A percentile compares a stretch with the other conserved stretches of the same genome.
phyloP scores from a whole-genome alignment of 1,139 yeast genomes.

The Meyerozyma elateridarum region DNA sequence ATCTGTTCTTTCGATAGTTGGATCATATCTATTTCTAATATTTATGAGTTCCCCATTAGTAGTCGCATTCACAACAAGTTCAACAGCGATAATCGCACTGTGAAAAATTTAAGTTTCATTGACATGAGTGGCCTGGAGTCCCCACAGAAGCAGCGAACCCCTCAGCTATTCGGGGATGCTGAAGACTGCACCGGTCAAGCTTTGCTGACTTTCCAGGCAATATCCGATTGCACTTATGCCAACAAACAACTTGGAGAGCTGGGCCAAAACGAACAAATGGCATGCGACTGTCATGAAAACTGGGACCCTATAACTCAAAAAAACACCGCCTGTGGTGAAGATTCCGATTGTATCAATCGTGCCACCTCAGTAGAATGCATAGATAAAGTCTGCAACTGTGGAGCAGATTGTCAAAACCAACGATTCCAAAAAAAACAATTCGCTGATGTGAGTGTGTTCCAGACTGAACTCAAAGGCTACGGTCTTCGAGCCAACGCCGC shows the following conservation, averaged over 20 bases:
- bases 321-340: conserved; percentile 79
- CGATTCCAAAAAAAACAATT: conserved; percentile 75
- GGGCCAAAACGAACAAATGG: conserved; percentile 71
- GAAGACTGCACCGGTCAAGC: conserved; percentile 75
- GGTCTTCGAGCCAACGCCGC: conserved; percentile 71
- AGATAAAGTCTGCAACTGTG: conserved; percentile 69
- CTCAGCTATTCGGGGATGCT: conserved; percentile 40
- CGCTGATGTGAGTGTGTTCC: conserved; percentile 69
- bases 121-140: conserved; percentile 5
- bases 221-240: conserved; percentile 59
- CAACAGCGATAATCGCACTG: conserved; percentile 3
- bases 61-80: conserved; percentile 6
- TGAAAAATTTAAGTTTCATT: too few species aligned
- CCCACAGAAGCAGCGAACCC: conserved; percentile 7
- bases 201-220: conserved; percentile 45
- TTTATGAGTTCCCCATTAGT: conserved; percentile 5
- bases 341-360: conserved; percentile 86
- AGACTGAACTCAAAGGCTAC: conserved; percentile 81
- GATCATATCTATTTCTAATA: too few species aligned
- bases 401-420: conserved; percentile 77
- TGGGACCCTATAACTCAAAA: conserved; percentile 29
- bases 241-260: conserved; percentile 58
- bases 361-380: conserved; percentile 90
- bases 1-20: too few species aligned
- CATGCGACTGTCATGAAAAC: conserved; percentile 76